Percentiles rank a stretch among this genome's conserved stretches.
Conservation (phyloP, 164 flowering plant genomes). For the Piper betle region DNA sequence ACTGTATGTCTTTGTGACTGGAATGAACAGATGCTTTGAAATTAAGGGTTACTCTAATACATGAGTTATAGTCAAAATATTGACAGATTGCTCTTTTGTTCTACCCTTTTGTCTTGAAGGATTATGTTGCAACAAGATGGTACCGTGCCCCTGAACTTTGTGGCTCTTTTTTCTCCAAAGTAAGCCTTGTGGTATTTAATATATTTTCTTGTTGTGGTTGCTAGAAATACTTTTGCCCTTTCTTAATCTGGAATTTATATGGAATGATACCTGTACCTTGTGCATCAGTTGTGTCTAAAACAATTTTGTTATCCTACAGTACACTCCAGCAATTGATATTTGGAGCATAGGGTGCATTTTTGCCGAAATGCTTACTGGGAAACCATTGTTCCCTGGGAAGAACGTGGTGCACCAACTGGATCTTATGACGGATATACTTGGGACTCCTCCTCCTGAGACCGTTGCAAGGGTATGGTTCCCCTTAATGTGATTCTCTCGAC, state of each 20-base stretch:
- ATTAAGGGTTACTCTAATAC: not conserved
- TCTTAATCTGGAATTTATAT: no score
- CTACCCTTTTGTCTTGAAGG: constrained; percentile 23
- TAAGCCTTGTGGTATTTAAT: constrained; percentile 18
- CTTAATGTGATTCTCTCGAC: not conserved
- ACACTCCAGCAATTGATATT: constrained; percentile 79
- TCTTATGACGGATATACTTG: constrained; percentile 75
- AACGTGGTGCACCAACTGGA: constrained; percentile 80
- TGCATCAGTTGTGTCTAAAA: not conserved
- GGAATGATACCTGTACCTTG: no score
- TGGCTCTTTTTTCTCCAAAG: constrained; percentile 92
- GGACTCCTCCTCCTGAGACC: constrained; percentile 50
- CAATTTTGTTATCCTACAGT: constrained; percentile 34
- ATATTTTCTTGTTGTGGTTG: not conserved
- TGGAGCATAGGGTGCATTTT: constrained; percentile 95
- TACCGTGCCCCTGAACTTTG: constrained; percentile 97
- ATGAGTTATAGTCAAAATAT: not conserved
- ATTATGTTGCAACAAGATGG: constrained; percentile 96
- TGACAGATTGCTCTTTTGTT: not conserved
- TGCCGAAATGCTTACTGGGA: constrained; percentile 71
- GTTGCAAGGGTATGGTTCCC: constrained; percentile 45
- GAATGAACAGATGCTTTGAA: not conserved
- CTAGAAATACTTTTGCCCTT: not conserved
- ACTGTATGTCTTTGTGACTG: constrained; percentile 47
- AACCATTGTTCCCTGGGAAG: constrained; percentile 75